Base-by-base conservation (phyloP, 2,329 filamentous ascomycete species). In the Cercospora zeina region DNA sequence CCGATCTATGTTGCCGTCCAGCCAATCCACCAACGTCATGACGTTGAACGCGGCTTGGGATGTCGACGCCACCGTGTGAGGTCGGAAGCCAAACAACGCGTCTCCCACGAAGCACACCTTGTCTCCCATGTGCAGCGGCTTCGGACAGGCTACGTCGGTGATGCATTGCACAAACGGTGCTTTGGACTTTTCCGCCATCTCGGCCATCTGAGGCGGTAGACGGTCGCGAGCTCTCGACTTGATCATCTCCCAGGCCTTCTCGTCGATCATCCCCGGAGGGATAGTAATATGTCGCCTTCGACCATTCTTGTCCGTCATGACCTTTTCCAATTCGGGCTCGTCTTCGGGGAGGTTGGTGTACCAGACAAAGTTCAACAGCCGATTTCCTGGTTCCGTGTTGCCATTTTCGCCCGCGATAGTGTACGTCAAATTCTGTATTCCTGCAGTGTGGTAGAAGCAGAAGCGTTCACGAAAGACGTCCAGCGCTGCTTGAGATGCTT, bases 321-420 rank as follows among this genome's bases (percentile, higher is more conserved):
- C 65, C 4, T 75, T 75, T 7, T 70, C 68, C 33, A 80, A 73
- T 50, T 78, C 77, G 2, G 70, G 54, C 0, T 74, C 76, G 8
- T 68, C 71, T 14, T 77, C 73, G 0, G 73, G 66, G 14, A 77
- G 71, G 63, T 80, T 78, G 51, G 70, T 74, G 68, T 81, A 82
- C 73, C 78, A 80, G 1, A 81, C 77, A 58, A 76, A 80, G 63
- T 81, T 81, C 51, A 81, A 70, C 5, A 79, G 74, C 4, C 78
- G 76, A n/a, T 78, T 67, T 3, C 77, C 78, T 0, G 72, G 71
- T 14, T 72, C 68, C 1, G 79, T 73, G 14, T 70, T 73, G 5
- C 78, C 79, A 49, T 77, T 69, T 36, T 75, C 71, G 2, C 76
- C 76, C 0, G 79, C 79, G 30, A 82, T 79, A 9, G 77, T 73